Conservation (phyloP, 2,329 filamentous ascomycete genomes). For the Arthroderma sp. region DNA sequence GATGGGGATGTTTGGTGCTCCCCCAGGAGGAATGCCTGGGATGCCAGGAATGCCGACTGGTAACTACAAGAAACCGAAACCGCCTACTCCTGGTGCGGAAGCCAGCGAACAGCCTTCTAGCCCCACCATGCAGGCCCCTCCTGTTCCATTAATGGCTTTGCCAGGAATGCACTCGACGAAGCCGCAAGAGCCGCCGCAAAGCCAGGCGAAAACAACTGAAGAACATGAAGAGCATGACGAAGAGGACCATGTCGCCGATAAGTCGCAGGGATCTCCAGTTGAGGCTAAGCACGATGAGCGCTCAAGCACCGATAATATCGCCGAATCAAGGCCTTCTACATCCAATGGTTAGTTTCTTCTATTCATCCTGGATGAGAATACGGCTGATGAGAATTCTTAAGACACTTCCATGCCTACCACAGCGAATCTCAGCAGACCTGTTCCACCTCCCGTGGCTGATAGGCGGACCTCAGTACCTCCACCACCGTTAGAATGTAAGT, state of each 20-base stretch:
- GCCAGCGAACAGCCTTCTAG: conserved; percentile 18
- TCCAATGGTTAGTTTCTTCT: too few relatives aligned
- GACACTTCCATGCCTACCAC: conserved; percentile 13
- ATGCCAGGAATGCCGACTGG: conserved; percentile 35
- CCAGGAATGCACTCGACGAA: conserved; percentile 47
- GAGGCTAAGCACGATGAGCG: background rate
- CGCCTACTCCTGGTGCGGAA: conserved; percentile 26
- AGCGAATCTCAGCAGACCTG: conserved; percentile 25
- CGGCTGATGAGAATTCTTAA: too few relatives aligned
- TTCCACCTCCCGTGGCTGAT: conserved; percentile 24
- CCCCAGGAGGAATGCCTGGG: conserved; percentile 41
- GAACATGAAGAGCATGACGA: background rate
- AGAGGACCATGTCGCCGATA: background rate
- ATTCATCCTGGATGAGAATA: too few relatives aligned
- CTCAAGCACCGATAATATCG: too few relatives aligned
- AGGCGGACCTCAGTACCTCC: conserved; percentile 23
- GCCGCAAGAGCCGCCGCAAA: conserved; percentile 3
- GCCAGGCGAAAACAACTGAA: background rate
- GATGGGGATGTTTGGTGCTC: conserved; percentile 74
- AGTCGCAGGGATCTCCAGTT: background rate
- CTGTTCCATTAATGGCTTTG: conserved; percentile 46
- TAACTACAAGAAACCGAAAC: conserved; percentile 29
- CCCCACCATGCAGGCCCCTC: conserved; percentile 26
- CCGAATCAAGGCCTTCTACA: too few relatives aligned
- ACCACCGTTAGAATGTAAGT: conserved; percentile 44